Evolutionary conservation across 2,329 filamentous ascomycete genomes (phyloP), one percentile per base, ranked within the genome.

Genomic region (Nigrospora sphaerica): DNA sequence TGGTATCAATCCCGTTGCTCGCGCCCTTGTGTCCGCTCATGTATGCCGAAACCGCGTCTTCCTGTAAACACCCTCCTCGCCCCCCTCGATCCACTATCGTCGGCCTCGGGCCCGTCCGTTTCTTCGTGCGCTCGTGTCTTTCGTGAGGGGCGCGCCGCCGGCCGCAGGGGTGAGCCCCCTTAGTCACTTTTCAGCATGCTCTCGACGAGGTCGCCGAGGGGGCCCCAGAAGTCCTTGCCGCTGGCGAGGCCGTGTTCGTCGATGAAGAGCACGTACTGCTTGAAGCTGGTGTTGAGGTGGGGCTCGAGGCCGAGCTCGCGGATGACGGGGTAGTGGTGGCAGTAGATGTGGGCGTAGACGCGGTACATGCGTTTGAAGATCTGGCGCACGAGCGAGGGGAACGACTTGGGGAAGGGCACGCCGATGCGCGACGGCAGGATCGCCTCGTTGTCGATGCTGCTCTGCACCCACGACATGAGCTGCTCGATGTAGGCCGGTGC

Each of bases 341-440:
- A 98, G 80, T 98, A 98, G 59, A 98, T 95, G 72, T 98, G 93
- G 38, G 93, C 93, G 66, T 98, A 98, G 52, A 98, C 92, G 56
- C 93, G 86, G 71, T 97, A 98, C 72, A 98, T 85, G 62, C 93
- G 86, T 78, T 98, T 98, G 81, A 97, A 97, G 64, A 98, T 90
- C 70, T 96, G 92, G 56, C 89, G 86, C 52, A 96, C 84, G 47
- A 95, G 84, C 46, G 83, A 75, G 9, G 88, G 85, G 71, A 98
- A 98, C 17, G 86, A 85, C 64, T 95, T 93, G 46, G 93, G 91
- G 67, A 98, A 98, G 6, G 92, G 88, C 12, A 97, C 91, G 54
- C 93, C 88, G 62, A 95, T 93, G 61, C 91, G 85, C 67, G 86
- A 92, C n/a, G 93, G 95, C 57, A 98, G 91, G 63, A 96, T 86